These are phyloP conservation scores for Quercus gilva DNA, from an alignment of 306 rosid genomes.

Conservation along the genomic window DNA sequence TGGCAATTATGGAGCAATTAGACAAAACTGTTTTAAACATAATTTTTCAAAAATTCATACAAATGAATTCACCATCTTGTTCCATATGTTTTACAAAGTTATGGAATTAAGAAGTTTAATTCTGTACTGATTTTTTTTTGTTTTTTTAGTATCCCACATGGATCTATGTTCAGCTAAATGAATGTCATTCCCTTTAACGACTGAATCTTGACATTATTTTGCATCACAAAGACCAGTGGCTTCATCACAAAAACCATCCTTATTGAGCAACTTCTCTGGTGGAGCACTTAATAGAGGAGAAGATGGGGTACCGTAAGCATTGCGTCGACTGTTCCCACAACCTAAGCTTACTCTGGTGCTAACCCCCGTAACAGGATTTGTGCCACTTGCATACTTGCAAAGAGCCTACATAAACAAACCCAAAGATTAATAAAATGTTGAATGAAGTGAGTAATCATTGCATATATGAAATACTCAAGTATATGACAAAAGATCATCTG, in stretches of 20 bases:
- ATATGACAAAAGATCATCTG: not conserved
- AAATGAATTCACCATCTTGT: not conserved
- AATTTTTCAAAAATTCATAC: not conserved
- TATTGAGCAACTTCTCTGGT: conserved; percentile 59
- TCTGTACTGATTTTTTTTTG: not conserved
- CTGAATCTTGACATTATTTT: conserved; percentile 27
- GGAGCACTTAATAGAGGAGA: conserved; percentile 83
- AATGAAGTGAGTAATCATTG: not conserved
- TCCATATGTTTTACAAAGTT: not conserved
- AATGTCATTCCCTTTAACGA: not conserved
- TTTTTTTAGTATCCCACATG: not conserved
- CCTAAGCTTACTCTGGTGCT: conserved; percentile 65
- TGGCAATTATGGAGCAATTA: not conserved
- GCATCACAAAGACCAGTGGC: conserved; percentile 72
- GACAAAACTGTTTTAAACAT: not conserved
- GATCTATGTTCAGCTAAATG: conserved; percentile 8
- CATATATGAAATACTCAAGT: not conserved
- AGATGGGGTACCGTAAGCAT: conserved; percentile 67
- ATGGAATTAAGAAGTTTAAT: not conserved
- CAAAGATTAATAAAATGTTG: not conserved
- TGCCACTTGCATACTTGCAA: conserved; percentile 60
- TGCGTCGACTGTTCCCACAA: conserved; percentile 81
- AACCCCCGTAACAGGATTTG: conserved; percentile 54
- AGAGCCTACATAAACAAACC: conserved; percentile 32
- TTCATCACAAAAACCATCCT: conserved; percentile 59